Evolutionary conservation across 306 rosid genomes (phyloP).

Genomic region (Canavalia ensiformis): DNA sequence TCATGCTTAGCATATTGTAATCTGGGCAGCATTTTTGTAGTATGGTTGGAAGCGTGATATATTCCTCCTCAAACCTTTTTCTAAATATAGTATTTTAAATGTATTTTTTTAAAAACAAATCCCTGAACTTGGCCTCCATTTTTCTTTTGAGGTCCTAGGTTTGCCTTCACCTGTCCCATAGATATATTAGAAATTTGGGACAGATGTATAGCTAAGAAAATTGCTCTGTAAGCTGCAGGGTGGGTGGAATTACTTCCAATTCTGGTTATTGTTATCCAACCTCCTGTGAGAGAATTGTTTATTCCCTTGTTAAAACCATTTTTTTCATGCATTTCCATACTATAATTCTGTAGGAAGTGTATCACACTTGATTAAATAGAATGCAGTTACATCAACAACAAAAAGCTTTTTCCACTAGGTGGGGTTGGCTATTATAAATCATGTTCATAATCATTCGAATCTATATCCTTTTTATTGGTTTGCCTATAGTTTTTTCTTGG

Average conservation of each 20-base stretch:
- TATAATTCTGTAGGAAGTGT: not conserved
- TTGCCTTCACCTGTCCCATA: not conserved
- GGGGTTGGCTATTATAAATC: not conserved
- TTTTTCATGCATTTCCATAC: not conserved
- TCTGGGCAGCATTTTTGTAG: not conserved
- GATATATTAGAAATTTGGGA: not conserved
- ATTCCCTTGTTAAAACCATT: not conserved
- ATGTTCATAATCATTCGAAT: not conserved
- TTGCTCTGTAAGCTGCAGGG: not conserved
- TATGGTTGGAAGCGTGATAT: not conserved
- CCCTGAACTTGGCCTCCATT: not conserved
- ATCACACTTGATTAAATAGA: not conserved
- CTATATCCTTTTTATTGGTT: not conserved
- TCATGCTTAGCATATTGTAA: slow-evolving; percentile 16
- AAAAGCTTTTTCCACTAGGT: not conserved
- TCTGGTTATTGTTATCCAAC: not conserved
- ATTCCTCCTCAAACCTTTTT: not conserved
- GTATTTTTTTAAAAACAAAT: not conserved
- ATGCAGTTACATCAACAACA: too few species aligned
- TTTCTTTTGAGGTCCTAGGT: not conserved
- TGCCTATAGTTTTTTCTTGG: not conserved
- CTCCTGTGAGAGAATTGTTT: not conserved
- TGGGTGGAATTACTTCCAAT: not conserved
- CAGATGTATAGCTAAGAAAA: not conserved
- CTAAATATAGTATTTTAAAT: not conserved